Evolutionary conservation across 257 asterid genomes (phyloP).

Genomic region (Echium plantagineum): DNA sequence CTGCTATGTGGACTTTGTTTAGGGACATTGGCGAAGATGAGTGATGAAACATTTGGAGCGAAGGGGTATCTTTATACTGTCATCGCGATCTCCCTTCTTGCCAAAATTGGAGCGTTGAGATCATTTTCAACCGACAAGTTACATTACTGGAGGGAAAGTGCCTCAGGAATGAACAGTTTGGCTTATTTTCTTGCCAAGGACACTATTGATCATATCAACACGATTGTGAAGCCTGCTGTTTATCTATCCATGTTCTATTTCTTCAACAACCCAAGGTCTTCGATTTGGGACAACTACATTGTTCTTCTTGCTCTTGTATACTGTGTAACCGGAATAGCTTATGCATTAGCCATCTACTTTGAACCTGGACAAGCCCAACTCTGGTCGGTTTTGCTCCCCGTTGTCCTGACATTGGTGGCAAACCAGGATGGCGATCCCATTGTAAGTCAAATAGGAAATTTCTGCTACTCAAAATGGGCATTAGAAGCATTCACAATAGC

Average conservation of each 20-base stretch:
- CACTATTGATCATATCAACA: slow-evolving; percentile 77
- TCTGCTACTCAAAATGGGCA: slow-evolving; percentile 84
- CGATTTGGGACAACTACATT: slow-evolving; percentile 57
- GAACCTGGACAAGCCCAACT: slow-evolving; percentile 86
- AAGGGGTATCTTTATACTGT: slow-evolving; percentile 87
- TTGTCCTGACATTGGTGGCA: slow-evolving; percentile 73
- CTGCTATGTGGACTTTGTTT: slow-evolving; percentile 80
- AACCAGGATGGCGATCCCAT: slow-evolving; percentile 48
- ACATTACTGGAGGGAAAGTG: slow-evolving; percentile 97
- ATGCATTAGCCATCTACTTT: slow-evolving; percentile 75
- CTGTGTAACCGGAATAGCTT: slow-evolving; percentile 97
- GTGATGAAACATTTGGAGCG: slow-evolving; percentile 86
- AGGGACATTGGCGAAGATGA: slow-evolving; percentile 89
- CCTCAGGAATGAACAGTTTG: slow-evolving; percentile 94
- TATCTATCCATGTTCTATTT: slow-evolving; percentile 92
- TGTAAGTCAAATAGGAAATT: slow-evolving; percentile 32
- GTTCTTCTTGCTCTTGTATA: slow-evolving; percentile 74
- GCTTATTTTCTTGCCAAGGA: slow-evolving; percentile 92
- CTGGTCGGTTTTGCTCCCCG: slow-evolving; percentile 92
- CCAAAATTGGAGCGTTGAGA: slow-evolving; percentile 85
- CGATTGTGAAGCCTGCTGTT: slow-evolving; percentile 77
- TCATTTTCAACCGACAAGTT: slow-evolving; percentile 79
- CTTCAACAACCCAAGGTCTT: slow-evolving; percentile 94
- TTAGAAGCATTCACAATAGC: slow-evolving; percentile 79
- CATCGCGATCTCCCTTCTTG: slow-evolving; percentile 80